These are phyloP conservation scores for Hymenoscyphus salicellus DNA, from an alignment of 2,329 filamentous ascomycete species.

Conservation along the genomic window DNA sequence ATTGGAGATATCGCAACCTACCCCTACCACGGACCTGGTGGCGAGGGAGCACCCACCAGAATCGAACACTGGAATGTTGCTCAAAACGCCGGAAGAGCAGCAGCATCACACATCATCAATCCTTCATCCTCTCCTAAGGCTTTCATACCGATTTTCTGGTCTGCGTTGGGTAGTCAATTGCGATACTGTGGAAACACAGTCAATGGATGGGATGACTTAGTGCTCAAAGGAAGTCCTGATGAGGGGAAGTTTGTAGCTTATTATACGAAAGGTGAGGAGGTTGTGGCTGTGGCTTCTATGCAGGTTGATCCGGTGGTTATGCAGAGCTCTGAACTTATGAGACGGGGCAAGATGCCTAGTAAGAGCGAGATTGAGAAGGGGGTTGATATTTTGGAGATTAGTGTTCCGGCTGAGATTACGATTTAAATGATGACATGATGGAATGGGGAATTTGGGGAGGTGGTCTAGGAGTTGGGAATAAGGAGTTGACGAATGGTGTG, in stretches of 20 bases:
- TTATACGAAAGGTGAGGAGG: conserved; percentile 80
- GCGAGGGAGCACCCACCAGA: conserved; percentile 67
- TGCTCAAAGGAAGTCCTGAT: conserved; percentile 73
- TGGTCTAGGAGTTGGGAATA: not conserved
- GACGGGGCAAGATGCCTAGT: conserved; percentile 72
- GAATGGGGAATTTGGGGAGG: not conserved
- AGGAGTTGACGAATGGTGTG: not conserved
- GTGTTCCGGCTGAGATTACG: conserved; percentile 27
- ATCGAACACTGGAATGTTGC: conserved; percentile 99
- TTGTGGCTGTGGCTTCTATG: conserved; percentile 91
- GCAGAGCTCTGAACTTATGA: conserved; percentile 83
- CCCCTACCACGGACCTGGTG: conserved; percentile 87
- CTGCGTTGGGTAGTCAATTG: conserved; percentile 81
- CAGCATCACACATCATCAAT: conserved; percentile 72
- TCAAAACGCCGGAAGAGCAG: conserved; percentile 82
- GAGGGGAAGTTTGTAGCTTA: conserved; percentile 84
- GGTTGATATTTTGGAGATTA: conserved; percentile 33
- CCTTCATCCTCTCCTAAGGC: conserved; percentile 59
- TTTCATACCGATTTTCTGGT: conserved; percentile 97
- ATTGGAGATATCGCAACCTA: conserved; percentile 94
- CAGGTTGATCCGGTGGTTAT: conserved; percentile 81
- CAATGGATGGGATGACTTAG: conserved; percentile 79
- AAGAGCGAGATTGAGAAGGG: conserved; percentile 74
- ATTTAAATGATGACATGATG: conserved; percentile 13
- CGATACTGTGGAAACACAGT: conserved; percentile 88